phyloP scores from a whole-genome alignment of 768 basidiomycete genomes.

The Sistotremastrum niveocremeum region DNA sequence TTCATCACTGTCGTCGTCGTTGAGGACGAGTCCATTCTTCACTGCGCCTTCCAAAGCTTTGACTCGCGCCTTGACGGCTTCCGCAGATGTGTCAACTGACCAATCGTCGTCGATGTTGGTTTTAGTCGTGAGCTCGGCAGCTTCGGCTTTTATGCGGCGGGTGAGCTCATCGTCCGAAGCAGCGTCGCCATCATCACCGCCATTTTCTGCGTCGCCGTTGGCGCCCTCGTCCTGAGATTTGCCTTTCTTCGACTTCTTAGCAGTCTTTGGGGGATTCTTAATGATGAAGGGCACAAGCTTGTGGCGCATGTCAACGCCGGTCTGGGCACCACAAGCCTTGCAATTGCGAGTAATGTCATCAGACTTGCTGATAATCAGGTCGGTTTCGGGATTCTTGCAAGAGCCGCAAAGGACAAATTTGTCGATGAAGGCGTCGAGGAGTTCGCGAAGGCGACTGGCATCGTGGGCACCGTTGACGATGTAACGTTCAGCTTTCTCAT shows the following conservation, averaged over 20 bases:
- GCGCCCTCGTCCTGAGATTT: slow-evolving; percentile 42
- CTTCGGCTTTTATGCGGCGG: slow-evolving; percentile 84
- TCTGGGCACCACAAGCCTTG: slow-evolving; percentile 94
- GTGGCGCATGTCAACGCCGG: slow-evolving; percentile 89
- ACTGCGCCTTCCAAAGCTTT: slow-evolving; percentile 48
- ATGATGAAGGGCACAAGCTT: slow-evolving; percentile 93
- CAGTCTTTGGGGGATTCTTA: slow-evolving; percentile 91
- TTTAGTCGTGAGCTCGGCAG: slow-evolving; percentile 57
- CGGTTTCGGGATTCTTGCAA: slow-evolving; percentile 99
- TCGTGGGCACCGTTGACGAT: slow-evolving; percentile 98
- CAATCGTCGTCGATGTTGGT: slow-evolving; percentile 61
- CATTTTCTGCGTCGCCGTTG: slow-evolving; percentile 34
- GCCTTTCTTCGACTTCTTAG: slow-evolving; percentile 48
- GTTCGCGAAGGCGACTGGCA: slow-evolving; percentile 79
- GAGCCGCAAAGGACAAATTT: slow-evolving; percentile 95
- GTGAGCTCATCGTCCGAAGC: slow-evolving; percentile 85
- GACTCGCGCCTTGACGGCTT: slow-evolving; percentile 75
- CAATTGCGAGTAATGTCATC: slow-evolving; percentile 93
- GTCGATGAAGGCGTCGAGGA: slow-evolving; percentile 94
- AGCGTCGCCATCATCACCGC: slow-evolving; percentile 30
- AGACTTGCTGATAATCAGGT: slow-evolving; percentile 77
- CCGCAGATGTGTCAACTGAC: slow-evolving; percentile 85
- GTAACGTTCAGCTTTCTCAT: slow-evolving; percentile 94
- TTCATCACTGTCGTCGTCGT: slow-evolving; percentile 84
- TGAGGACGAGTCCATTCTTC: slow-evolving; percentile 35